These are phyloP conservation scores for Tetradesmus lagerheimii DNA, from an alignment of 139 green algal genomes.

Conservation along the genomic window DNA sequence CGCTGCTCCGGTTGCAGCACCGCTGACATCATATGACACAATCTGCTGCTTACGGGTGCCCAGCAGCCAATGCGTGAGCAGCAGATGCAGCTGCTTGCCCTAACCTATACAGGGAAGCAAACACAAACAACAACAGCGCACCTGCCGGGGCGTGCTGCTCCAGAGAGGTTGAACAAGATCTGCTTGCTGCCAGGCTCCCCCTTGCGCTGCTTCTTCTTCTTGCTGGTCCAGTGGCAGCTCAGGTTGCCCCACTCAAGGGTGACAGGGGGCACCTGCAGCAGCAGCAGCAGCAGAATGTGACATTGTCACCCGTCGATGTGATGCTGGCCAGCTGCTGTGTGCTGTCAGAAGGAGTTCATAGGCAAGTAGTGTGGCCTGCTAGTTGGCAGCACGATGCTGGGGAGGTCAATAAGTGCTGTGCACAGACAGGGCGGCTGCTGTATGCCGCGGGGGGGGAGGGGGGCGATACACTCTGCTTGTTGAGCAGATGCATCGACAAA, in stretches of 20 bases:
- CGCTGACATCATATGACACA: too few relatives aligned
- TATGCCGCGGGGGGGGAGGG: too few relatives aligned
- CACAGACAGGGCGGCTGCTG: too few relatives aligned
- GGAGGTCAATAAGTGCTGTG: too few relatives aligned
- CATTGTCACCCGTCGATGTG: too few relatives aligned
- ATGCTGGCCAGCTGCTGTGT: too few relatives aligned
- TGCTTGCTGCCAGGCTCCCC: slow-evolving; percentile 21
- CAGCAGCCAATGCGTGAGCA: too few relatives aligned
- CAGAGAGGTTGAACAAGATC: slow-evolving; percentile 58
- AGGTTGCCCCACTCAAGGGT: slow-evolving; percentile 50
- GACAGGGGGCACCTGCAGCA: slow-evolving; percentile 41
- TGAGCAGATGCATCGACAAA: too few relatives aligned
- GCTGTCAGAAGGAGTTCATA: too few relatives aligned
- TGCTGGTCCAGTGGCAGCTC: slow-evolving; percentile 20
- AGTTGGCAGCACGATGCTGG: too few relatives aligned
- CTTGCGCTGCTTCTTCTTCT: slow-evolving; percentile 41
- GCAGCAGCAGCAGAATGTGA: not conserved
- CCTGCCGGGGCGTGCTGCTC: slow-evolving; percentile 56
- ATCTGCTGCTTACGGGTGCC: not conserved
- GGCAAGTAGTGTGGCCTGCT: too few relatives aligned
- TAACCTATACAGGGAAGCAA: not conserved
- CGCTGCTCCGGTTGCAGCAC: not conserved
- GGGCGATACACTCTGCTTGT: too few relatives aligned
- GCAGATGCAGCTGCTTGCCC: not conserved
- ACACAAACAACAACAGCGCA: slow-evolving; percentile 3